phyloP scores from a whole-genome alignment of 1,139 yeast species.

The Nakaseomyces glabratus region DNA sequence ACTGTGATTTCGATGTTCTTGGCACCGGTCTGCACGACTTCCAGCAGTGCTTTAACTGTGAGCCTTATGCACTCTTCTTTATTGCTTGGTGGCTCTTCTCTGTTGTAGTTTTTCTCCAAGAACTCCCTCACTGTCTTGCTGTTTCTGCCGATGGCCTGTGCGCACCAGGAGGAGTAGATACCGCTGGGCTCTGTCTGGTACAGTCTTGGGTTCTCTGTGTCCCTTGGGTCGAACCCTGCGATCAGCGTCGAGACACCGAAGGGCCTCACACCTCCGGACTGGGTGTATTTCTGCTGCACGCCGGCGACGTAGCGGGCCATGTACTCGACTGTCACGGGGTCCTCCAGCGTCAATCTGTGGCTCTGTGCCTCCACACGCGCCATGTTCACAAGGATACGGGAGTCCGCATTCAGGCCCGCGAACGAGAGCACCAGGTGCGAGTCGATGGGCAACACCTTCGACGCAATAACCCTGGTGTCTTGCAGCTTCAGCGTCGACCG shows the following conservation, averaged over 20 bases:
- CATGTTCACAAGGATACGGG: slow-evolving; percentile 86
- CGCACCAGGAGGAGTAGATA: slow-evolving; percentile 97
- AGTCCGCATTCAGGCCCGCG: slow-evolving; percentile 98
- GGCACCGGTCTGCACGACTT: slow-evolving; percentile 97
- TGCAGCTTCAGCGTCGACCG: slow-evolving; percentile 90
- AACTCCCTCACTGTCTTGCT: slow-evolving; percentile 93
- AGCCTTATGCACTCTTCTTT: slow-evolving; percentile 73
- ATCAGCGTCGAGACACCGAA: slow-evolving; percentile 91
- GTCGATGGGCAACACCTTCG: slow-evolving; percentile 86
- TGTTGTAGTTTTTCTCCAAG: slow-evolving; percentile 72
- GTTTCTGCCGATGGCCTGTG: slow-evolving; percentile 93
- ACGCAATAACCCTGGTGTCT: slow-evolving; percentile 93
- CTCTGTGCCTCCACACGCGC: slow-evolving; percentile 97
- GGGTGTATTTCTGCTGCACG: slow-evolving; percentile 95
- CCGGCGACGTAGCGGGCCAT: slow-evolving; percentile 93
- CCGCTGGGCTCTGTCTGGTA: slow-evolving; percentile 98
- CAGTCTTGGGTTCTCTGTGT: slow-evolving; percentile 58
- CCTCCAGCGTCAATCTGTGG: slow-evolving; percentile 88
- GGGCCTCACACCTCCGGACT: slow-evolving; percentile 94
- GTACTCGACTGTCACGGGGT: slow-evolving; percentile 86
- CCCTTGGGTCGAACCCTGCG: slow-evolving; percentile 91
- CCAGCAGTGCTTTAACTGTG: slow-evolving; percentile 78
- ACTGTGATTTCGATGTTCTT: slow-evolving; percentile 90
- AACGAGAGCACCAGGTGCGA: slow-evolving; percentile 86
- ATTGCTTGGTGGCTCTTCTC: slow-evolving; percentile 48